Evolutionary conservation across 2,329 filamentous ascomycete species (phyloP).

Genomic region (Epichloe uncinata): DNA sequence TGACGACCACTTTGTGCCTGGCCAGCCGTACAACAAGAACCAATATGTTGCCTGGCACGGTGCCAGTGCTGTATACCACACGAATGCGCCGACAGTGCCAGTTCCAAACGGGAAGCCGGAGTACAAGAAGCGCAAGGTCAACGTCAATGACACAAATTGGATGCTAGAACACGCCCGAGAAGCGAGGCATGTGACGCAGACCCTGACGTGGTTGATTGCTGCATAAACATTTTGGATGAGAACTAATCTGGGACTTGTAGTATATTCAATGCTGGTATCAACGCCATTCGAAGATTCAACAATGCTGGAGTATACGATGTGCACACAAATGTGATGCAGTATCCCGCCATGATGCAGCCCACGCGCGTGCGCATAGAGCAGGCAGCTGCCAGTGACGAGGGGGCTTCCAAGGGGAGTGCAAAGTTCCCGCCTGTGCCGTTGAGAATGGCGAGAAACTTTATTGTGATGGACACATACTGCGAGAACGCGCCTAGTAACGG

Average conservation of each 20-base stretch:
- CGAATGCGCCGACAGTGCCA: constrained; percentile 63
- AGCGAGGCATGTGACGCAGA: constrained; percentile 50
- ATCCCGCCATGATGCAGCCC: constrained; percentile 77
- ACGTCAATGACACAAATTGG: constrained; percentile 91
- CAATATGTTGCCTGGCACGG: constrained; percentile 98
- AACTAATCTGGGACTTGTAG: constrained; percentile 29
- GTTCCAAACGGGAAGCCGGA: constrained; percentile 63
- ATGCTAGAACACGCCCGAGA: constrained; percentile 88
- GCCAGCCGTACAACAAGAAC: constrained; percentile 93
- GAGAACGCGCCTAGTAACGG: constrained; percentile 37
- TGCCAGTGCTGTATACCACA: constrained; percentile 90
- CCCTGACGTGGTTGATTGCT: too few relatives aligned
- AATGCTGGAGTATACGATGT: constrained; percentile 76
- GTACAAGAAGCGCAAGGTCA: constrained; percentile 70
- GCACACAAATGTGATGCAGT: constrained; percentile 86
- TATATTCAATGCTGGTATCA: constrained; percentile 68
- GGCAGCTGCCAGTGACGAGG: constrained; percentile 32
- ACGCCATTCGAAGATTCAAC: constrained; percentile 54
- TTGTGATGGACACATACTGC: constrained; percentile 40
- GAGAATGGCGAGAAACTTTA: constrained; percentile 41
- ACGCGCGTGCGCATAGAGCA: constrained; percentile 75
- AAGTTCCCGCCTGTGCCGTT: constrained; percentile 35
- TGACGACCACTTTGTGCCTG: constrained; percentile 62
- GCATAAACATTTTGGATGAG: too few relatives aligned
- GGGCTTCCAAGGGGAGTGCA: constrained; percentile 14